phyloP scores from a whole-genome alignment of 2,329 filamentous ascomycete genomes.

The Paracamarosporium sp. region DNA sequence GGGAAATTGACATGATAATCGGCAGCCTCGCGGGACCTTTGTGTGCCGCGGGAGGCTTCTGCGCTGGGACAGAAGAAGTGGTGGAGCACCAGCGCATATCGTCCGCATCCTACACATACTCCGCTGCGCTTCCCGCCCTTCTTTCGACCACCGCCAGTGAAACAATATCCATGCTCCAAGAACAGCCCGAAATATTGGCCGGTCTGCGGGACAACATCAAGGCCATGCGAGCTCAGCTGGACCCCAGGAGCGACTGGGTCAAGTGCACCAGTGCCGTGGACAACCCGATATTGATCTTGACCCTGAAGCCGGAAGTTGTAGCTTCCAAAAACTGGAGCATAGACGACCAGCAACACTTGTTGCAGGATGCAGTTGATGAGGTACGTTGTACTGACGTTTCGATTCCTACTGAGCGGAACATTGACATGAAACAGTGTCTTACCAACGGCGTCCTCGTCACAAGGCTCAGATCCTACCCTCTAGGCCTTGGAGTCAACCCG shows the following conservation, averaged over 20 bases:
- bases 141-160: slow-evolving; percentile 95
- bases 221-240: slow-evolving; percentile 83
- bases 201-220: slow-evolving; percentile 86
- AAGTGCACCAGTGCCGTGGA: slow-evolving; percentile 79
- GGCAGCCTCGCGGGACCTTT: slow-evolving; percentile 90
- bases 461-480: slow-evolving; percentile 78
- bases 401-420: neutral
- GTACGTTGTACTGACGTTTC: slow-evolving; percentile 57
- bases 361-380: slow-evolving; percentile 97
- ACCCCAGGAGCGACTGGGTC: slow-evolving; percentile 94
- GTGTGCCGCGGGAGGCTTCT: slow-evolving; percentile 94
- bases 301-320: slow-evolving; percentile 83
- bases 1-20: slow-evolving; percentile 95
- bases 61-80: slow-evolving; percentile 87
- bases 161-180: slow-evolving; percentile 84
- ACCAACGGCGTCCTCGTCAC: slow-evolving; percentile 90
- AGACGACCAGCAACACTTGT: slow-evolving; percentile 81
- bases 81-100: slow-evolving; percentile 96
- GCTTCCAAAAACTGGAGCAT: slow-evolving; percentile 70
- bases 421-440: slow-evolving; percentile 66
- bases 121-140: slow-evolving; percentile 91
- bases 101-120: slow-evolving; percentile 92
- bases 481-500: slow-evolving; percentile 63
- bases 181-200: slow-evolving; percentile 79
- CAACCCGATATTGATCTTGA: slow-evolving; percentile 86